A percentile compares a stretch with the other conserved stretches of the same genome.
Conservation (phyloP, 345 rosid species). For the Hypericum androsaemum region DNA sequence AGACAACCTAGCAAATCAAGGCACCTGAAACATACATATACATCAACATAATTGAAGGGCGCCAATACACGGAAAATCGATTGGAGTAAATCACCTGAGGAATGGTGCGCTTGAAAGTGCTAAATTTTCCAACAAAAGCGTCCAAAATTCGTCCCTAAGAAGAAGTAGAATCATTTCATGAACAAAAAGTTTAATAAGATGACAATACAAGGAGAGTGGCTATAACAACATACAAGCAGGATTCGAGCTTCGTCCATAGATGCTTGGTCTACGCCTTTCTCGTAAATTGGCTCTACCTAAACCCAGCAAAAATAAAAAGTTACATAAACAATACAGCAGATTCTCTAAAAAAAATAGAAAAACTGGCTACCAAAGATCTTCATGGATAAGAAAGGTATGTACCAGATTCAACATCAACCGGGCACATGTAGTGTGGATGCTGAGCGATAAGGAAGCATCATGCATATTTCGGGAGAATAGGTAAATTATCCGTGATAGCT, state of each 20-base stretch:
- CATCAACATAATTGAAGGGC: not conserved
- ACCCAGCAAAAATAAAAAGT: slow-evolving; percentile 15
- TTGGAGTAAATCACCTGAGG: slow-evolving; percentile 68
- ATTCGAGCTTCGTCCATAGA: slow-evolving; percentile 96
- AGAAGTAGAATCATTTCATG: slow-evolving; percentile 16
- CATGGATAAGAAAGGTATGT: slow-evolving; percentile 12
- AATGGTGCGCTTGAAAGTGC: slow-evolving; percentile 92
- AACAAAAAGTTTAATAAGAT: slow-evolving; percentile 8
- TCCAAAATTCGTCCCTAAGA: slow-evolving; percentile 88
- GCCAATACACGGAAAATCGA: slow-evolving; percentile 1
- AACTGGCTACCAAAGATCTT: slow-evolving; percentile 5
- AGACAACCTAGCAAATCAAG: no score
- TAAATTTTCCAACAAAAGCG: slow-evolving; percentile 98
- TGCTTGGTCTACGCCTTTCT: slow-evolving; percentile 87
- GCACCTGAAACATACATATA: no score
- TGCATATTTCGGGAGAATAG: slow-evolving; percentile 97
- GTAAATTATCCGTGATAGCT: slow-evolving; percentile 93
- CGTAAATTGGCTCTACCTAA: slow-evolving; percentile 98
- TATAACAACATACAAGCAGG: slow-evolving; percentile 52
- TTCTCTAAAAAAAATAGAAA: not conserved
- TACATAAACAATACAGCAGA: slow-evolving; percentile 14
- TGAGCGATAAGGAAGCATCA: slow-evolving; percentile 87
- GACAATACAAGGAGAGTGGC: slow-evolving; percentile 9
- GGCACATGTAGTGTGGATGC: slow-evolving; percentile 96
- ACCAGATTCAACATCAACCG: slow-evolving; percentile 99